These are phyloP conservation scores for Trametes elegans DNA, from an alignment of 768 basidiomycete species.

Conservation along the genomic window DNA sequence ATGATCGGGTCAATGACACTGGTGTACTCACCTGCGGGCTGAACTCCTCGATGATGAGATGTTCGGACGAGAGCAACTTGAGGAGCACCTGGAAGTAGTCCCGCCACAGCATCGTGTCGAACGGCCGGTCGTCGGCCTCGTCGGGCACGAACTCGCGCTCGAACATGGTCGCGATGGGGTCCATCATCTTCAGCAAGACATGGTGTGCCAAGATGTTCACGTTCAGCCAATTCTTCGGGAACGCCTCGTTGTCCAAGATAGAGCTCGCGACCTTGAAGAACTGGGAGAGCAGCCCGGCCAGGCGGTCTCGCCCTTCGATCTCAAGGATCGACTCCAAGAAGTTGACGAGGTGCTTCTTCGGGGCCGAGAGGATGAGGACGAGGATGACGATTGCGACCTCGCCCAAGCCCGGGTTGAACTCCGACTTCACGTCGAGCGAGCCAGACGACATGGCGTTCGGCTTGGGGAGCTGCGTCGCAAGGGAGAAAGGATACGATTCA, in stretches of 20 bases:
- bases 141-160: constrained; percentile 79
- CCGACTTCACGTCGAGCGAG: constrained; percentile 42
- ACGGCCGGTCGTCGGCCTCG: constrained; percentile 57
- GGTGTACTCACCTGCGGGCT: constrained; percentile 84
- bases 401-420: constrained; percentile 75
- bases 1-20: too few relatives aligned
- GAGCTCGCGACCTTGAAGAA: constrained; percentile 82
- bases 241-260: constrained; percentile 84
- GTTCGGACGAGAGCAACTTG: constrained; percentile 83
- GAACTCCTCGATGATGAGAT: constrained; percentile 92
- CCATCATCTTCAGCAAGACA: constrained; percentile 85
- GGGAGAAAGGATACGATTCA: constrained; percentile 89
- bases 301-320: constrained; percentile 84
- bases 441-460: constrained; percentile 32
- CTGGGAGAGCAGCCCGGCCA: constrained; percentile 64
- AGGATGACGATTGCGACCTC: constrained; percentile 86
- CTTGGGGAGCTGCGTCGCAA: constrained; percentile 67
- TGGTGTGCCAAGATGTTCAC: constrained; percentile 87
- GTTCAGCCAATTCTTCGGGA: constrained; percentile 89
- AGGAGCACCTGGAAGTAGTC: constrained; percentile 81
- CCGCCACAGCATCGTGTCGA: constrained; percentile 78
- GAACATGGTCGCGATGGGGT: constrained; percentile 74
- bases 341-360: constrained; percentile 70
- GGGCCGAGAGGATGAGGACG: constrained; percentile 76
- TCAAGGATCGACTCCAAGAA: constrained; percentile 82